phyloP scores from a whole-genome alignment of 345 rosid species.

The Eucalyptus virginea region DNA sequence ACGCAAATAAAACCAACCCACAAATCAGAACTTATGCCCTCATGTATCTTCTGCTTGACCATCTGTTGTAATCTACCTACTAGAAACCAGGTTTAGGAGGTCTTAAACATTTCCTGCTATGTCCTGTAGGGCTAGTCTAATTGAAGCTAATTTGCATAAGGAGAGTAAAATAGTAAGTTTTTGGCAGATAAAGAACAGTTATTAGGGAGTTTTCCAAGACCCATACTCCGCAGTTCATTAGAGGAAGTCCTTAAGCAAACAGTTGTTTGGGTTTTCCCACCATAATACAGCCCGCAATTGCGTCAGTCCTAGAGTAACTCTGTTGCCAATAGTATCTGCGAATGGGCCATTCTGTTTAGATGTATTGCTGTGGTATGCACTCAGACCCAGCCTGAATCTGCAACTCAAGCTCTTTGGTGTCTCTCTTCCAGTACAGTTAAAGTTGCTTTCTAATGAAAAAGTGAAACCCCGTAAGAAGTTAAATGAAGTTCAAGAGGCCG shows the following conservation, averaged over 20 bases:
- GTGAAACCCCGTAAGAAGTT: not conserved
- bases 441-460: not conserved
- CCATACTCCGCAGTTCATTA: not conserved
- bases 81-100: not conserved
- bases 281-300: not conserved
- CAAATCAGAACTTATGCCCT: not conserved
- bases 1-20: not conserved
- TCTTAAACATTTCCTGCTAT: not conserved
- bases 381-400: not conserved
- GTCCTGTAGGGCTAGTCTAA: not conserved
- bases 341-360: not conserved
- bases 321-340: not conserved
- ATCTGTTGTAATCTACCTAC: not conserved
- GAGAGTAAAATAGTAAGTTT: not conserved
- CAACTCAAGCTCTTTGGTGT: not conserved
- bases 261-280: not conserved
- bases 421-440: not conserved
- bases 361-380: not conserved
- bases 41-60: not conserved
- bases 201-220: not conserved
- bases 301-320: not conserved
- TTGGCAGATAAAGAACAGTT: not conserved
- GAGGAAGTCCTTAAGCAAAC: not conserved
- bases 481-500: not conserved
- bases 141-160: not conserved